These are phyloP conservation scores for Ramaria sp. DNA, from an alignment of 768 basidiomycete genomes.

Conservation along the genomic window DNA sequence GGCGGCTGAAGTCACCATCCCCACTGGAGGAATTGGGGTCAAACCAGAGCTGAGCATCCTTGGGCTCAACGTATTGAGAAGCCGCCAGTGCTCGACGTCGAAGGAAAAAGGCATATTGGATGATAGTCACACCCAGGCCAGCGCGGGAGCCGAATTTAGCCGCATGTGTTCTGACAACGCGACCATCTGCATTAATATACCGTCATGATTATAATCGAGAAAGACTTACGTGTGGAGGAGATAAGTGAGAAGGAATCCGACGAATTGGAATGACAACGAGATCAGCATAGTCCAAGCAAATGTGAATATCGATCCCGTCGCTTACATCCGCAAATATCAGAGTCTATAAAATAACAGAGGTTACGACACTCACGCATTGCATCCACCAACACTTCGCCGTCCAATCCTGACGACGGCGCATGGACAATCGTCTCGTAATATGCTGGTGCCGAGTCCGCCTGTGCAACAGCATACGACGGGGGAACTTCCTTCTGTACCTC, in stretches of 20 bases:
- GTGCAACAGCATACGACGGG: conserved; percentile 81
- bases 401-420: conserved; percentile 54
- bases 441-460: conserved; percentile 82
- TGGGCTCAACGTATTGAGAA: conserved; percentile 20
- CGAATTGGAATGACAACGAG: conserved; percentile 95
- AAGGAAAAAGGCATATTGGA: conserved; percentile 77
- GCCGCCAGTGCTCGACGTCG: conserved; percentile 38
- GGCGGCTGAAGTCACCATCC: too few species aligned
- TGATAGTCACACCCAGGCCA: conserved; percentile 90
- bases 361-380: conserved; percentile 62
- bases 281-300: conserved; percentile 74
- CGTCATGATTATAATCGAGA: neutral
- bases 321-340: conserved; percentile 4
- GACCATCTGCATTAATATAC: conserved; percentile 5
- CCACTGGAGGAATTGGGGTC: neutral
- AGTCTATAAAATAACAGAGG: conserved; percentile 35
- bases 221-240: conserved; percentile 57
- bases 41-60: conserved; percentile 9
- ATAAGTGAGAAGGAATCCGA: conserved; percentile 88
- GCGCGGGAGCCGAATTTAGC: conserved; percentile 90
- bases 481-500: conserved; percentile 73
- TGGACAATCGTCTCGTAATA: conserved; percentile 98
- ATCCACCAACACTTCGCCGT: conserved; percentile 85
- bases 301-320: conserved; percentile 71
- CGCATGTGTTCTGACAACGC: conserved; percentile 62